phyloP scores from a whole-genome alignment of 2,329 filamentous ascomycete species.

The Fusarium verticillioides region DNA sequence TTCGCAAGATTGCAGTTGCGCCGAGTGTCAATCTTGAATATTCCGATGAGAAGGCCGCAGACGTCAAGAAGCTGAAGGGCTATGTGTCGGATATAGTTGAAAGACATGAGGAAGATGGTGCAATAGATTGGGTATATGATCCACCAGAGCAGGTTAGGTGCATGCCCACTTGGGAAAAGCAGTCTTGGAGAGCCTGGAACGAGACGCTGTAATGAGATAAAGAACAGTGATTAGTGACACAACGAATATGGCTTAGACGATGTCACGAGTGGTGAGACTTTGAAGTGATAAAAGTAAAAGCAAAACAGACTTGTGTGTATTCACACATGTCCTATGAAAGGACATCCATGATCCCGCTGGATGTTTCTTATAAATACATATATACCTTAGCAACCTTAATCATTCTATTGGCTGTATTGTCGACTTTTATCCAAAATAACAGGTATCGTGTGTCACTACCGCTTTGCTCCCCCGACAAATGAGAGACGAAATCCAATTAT shows the following conservation, averaged over 20 bases:
- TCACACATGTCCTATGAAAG: neutral
- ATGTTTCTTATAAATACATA: constrained; percentile 14
- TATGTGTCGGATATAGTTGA: constrained; percentile 54
- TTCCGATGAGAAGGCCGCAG: constrained; percentile 55
- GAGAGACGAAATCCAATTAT: neutral
- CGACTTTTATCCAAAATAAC: constrained; percentile 1
- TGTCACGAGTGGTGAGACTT: no score
- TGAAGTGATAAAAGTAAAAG: neutral
- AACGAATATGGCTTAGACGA: neutral
- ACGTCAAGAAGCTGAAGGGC: constrained; percentile 63
- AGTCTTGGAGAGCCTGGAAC: constrained; percentile 56
- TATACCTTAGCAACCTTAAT: neutral
- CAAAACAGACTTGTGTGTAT: neutral
- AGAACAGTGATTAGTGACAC: neutral
- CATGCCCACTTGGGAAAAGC: constrained; percentile 55
- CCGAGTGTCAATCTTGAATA: constrained; percentile 68
- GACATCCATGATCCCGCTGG: neutral
- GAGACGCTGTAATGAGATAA: constrained; percentile 14
- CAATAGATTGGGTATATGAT: constrained; percentile 55
- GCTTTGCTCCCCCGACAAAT: neutral
- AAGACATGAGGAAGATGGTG: constrained; percentile 42
- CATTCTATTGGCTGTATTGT: neutral
- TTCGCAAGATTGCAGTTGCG: constrained; percentile 65
- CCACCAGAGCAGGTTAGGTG: constrained; percentile 62
- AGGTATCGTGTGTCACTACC: neutral